A percentile compares a stretch with the other conserved stretches of the same genome.
Conservation (phyloP, 108 stramenopile species). For the Cyclotella choctawhatcheeana region DNA sequence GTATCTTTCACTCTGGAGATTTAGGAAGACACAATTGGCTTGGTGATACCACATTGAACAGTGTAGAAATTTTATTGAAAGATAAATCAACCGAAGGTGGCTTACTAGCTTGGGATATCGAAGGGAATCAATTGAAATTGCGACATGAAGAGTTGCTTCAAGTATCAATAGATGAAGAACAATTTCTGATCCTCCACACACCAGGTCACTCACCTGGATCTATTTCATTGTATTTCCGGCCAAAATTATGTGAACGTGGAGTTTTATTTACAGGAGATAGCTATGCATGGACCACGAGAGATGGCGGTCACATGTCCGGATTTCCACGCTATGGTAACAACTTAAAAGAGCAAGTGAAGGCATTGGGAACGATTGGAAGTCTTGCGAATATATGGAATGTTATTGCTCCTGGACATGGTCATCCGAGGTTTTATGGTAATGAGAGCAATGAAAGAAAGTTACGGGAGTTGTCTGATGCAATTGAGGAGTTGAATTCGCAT, state of each 20-base stretch:
- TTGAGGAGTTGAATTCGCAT: conserved; percentile 16
- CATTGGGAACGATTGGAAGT: conserved; percentile 37
- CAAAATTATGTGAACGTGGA: conserved; percentile 26
- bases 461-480: neutral
- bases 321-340: conserved; percentile 73
- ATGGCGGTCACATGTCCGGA: conserved; percentile 60
- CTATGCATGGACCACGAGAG: conserved; percentile 60
- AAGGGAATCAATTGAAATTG: conserved; percentile 7
- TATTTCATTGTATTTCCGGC: conserved; percentile 54
- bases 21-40: conserved; percentile 73
- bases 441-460: conserved; percentile 3
- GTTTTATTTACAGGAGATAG: conserved; percentile 77
- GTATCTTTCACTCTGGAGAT: conserved; percentile 75
- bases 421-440: conserved; percentile 41
- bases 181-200: conserved; percentile 64
- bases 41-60: conserved; percentile 60
- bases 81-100: neutral
- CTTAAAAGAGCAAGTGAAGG: conserved; percentile 42
- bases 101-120: conserved; percentile 49
- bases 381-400: conserved; percentile 33
- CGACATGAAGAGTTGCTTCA: neutral
- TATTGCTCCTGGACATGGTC: conserved; percentile 77
- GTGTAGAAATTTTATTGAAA: conserved; percentile 65
- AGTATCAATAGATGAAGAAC: conserved; percentile 16
- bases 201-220: conserved; percentile 79